These are phyloP conservation scores for Xylaria sp. DNA, from an alignment of 2,329 filamentous ascomycete species.

Conservation along the genomic window DNA sequence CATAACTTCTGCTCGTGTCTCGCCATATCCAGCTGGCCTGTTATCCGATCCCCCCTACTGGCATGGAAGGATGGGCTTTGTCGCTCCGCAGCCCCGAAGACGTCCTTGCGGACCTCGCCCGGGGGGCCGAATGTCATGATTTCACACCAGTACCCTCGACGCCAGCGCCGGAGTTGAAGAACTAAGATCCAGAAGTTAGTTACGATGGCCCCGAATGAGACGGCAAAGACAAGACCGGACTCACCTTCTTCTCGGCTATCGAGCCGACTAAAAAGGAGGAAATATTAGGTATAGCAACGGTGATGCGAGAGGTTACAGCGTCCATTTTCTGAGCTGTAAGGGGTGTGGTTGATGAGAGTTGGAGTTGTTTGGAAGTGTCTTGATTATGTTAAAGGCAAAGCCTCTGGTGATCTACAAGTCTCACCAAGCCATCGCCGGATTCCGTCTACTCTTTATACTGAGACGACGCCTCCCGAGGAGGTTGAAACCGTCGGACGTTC, in stretches of 20 bases:
- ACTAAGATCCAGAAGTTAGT: slow-evolving; percentile 5
- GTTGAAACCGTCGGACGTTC: too few relatives aligned
- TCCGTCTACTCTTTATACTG: slow-evolving; percentile 18
- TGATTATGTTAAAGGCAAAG: slow-evolving; percentile 18
- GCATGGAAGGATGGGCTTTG: slow-evolving; percentile 14
- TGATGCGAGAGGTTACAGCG: slow-evolving; percentile 16
- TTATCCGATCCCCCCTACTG: slow-evolving; percentile 15
- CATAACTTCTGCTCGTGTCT: slow-evolving; percentile 12
- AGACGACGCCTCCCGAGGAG: not conserved
- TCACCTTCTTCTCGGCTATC: slow-evolving; percentile 20
- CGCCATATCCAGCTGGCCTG: not conserved
- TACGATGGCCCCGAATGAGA: not conserved
- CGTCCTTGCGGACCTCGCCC: slow-evolving; percentile 4
- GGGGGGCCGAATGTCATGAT: slow-evolving; percentile 15
- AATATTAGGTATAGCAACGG: slow-evolving; percentile 18
- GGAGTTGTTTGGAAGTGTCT: slow-evolving; percentile 12
- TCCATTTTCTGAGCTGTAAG: slow-evolving; percentile 19
- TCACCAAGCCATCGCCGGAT: slow-evolving; percentile 15
- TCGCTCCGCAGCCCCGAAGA: slow-evolving; percentile 18
- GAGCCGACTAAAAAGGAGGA: slow-evolving; percentile 17
- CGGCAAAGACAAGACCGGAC: not conserved
- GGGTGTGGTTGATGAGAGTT: slow-evolving; percentile 1
- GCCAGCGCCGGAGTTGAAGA: slow-evolving; percentile 12
- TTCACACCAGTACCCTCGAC: slow-evolving; percentile 2
- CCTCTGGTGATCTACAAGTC: slow-evolving; percentile 12